Evolutionary conservation across 345 rosid genomes (phyloP).

Genomic region (Heritiera fomes): DNA sequence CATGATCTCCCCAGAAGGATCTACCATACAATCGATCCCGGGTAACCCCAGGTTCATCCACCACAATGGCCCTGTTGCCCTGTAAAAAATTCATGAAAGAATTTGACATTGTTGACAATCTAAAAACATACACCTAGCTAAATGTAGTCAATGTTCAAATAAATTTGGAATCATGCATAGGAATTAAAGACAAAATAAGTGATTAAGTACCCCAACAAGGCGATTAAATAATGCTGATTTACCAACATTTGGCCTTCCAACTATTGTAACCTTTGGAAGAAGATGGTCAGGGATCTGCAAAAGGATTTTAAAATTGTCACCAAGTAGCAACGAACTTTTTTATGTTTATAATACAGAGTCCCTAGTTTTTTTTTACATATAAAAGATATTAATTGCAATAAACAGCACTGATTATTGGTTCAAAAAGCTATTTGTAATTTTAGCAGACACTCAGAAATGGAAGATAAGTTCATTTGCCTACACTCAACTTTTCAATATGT

Average conservation of each 20-base stretch:
- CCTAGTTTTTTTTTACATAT: background rate
- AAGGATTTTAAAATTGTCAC: slow-evolving; percentile 23
- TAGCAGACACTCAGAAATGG: background rate
- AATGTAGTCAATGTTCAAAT: background rate
- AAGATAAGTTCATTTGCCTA: background rate
- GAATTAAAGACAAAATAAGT: background rate
- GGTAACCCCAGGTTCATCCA: slow-evolving; percentile 97
- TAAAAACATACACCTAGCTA: background rate
- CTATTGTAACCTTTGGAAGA: slow-evolving; percentile 79
- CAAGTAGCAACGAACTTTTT: background rate
- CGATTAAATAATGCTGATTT: slow-evolving; percentile 96
- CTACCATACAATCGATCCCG: slow-evolving; percentile 94
- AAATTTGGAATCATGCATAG: background rate
- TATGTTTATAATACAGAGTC: background rate
- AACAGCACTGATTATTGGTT: background rate
- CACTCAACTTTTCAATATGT: background rate
- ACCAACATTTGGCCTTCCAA: slow-evolving; percentile 98
- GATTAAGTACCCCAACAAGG: slow-evolving; percentile 73
- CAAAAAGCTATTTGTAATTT: background rate
- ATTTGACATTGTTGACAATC: background rate
- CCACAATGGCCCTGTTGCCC: slow-evolving; percentile 92
- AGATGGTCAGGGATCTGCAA: slow-evolving; percentile 87
- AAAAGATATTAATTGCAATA: background rate
- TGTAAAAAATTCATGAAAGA: slow-evolving; percentile 24
- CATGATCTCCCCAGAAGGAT: slow-evolving; percentile 81